Evolutionary conservation across 352 stramenopile species (phyloP), one percentile per base, ranked within the genome.

Genomic region (Phytopythium oedochilum): DNA sequence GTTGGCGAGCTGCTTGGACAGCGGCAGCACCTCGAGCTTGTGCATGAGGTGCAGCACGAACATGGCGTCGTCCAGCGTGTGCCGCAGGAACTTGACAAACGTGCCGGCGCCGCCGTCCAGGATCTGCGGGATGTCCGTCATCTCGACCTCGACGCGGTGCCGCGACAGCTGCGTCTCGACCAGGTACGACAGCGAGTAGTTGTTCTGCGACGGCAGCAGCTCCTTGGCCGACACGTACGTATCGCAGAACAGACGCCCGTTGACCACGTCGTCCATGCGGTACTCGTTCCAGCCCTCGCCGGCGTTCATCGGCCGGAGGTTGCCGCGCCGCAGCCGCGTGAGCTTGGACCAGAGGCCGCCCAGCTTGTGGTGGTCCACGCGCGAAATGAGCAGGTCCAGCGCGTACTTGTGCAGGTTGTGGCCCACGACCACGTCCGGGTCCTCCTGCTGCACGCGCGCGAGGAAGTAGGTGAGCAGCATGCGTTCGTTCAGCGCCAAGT

Each of bases 341-440:
- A 94, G 61, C 60, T 91, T 92, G 14, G 80, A 93, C 85, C 85
- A 94, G 22, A 89, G 51, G 5, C 80, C 78, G 46, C 85, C 85
- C 11, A 94, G 53, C 18, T 98, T 96, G 55, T 97, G 94, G 58
- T 97, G 87, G 11, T 97, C 81, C 49, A 97, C 97, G 25, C 97
- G 86, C 25, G 77, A 94, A 18, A 99, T 86, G 7, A 99, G 74
- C n/a, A 99, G 78, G 64, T 99, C 95, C 32, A 99, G 82, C 20
- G 97, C 96, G 66, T 99, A 99, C 40, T 97, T 97, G 76, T 97
- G 94, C 45, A 99, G 83, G 71, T 99, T 99, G 82, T 99, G 97
- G 12, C 96, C 97, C 15, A 99, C 89, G 29, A 99, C 85, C 9
- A 99, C 86, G 64, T 99, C 98, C 6, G 97, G 97, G 72, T 99